A percentile compares a stretch with the other conserved stretches of the same genome.
Conservation (phyloP, 495 filamentous ascomycete species). For the Lasiosphaeria hispida region DNA sequence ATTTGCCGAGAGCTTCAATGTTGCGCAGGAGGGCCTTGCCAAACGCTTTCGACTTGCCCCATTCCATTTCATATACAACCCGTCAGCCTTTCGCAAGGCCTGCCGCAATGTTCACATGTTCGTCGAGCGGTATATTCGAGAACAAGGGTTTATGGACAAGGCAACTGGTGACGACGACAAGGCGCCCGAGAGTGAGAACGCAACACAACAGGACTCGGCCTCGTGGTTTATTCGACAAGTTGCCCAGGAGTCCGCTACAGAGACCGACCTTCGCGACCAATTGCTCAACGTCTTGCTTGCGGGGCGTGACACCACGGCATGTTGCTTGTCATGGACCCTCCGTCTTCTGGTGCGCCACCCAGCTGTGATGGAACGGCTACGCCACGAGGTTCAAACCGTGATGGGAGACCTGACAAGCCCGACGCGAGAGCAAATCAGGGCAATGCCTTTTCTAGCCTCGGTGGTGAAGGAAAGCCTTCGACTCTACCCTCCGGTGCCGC, state of each 20-base stretch:
- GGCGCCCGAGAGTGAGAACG: not conserved
- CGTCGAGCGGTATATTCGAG: conserved; percentile 36
- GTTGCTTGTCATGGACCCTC: conserved; percentile 38
- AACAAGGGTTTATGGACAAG: conserved; percentile 17
- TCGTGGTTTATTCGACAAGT: conserved; percentile 16
- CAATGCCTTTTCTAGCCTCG: conserved; percentile 41
- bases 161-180: not conserved
- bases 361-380: conserved; percentile 27
- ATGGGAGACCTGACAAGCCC: conserved; percentile 23
- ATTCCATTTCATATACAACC: conserved; percentile 38
- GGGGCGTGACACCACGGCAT: conserved; percentile 26
- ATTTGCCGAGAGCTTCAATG: conserved; percentile 40
- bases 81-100: conserved; percentile 33
- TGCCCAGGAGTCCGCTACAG: conserved; percentile 8
- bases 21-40: conserved; percentile 37
- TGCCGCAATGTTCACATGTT: conserved; percentile 41
- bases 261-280: conserved; percentile 16
- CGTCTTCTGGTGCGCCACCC: conserved; percentile 36
- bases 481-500: conserved; percentile 57
- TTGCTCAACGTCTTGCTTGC: conserved; percentile 22
- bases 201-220: not conserved
- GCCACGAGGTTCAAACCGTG: conserved; percentile 28
- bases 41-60: conserved; percentile 40
- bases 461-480: conserved; percentile 49
- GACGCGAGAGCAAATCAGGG: conserved; percentile 35